These are phyloP conservation scores for Ceriops tagal DNA, from an alignment of 345 rosid species.

Conservation along the genomic window DNA sequence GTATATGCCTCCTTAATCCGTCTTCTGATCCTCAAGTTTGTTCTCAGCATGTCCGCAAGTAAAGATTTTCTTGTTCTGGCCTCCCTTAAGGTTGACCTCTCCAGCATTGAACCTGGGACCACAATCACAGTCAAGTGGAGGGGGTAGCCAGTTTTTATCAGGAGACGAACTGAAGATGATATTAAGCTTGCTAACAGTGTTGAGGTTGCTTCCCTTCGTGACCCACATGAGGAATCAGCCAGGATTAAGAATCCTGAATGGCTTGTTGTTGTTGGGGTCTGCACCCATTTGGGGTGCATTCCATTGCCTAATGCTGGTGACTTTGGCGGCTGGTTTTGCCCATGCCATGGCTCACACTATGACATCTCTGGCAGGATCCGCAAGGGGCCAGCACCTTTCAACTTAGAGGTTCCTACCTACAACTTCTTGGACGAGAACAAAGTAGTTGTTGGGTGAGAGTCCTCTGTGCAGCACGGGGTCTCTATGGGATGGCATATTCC, in stretches of 20 bases:
- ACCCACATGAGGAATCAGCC: constrained; percentile 65
- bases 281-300: constrained; percentile 95
- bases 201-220: constrained; percentile 68
- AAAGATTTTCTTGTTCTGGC: constrained; percentile 92
- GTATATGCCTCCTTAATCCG: constrained; percentile 77
- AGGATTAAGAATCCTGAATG: constrained; percentile 90
- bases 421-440: constrained; percentile 81
- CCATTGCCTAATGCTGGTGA: constrained; percentile 98
- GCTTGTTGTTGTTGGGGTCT: constrained; percentile 79
- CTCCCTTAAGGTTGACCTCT: constrained; percentile 87
- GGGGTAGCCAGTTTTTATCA: constrained; percentile 90
- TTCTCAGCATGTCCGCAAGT: constrained; percentile 90
- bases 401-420: constrained; percentile 87
- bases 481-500: constrained; percentile 18
- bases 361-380: constrained; percentile 89
- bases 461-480: constrained; percentile 10
- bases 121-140: constrained; percentile 96
- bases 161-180: constrained; percentile 83
- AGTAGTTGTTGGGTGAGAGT: constrained; percentile 64
- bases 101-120: constrained; percentile 75
- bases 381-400: constrained; percentile 90
- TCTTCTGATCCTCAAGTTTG: constrained; percentile 71
- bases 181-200: constrained; percentile 79
- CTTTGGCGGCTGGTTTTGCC: constrained; percentile 92
- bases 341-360: constrained; percentile 91